These are phyloP conservation scores for Spatholobus suberectus DNA, from an alignment of 306 rosid species.

Conservation along the genomic window DNA sequence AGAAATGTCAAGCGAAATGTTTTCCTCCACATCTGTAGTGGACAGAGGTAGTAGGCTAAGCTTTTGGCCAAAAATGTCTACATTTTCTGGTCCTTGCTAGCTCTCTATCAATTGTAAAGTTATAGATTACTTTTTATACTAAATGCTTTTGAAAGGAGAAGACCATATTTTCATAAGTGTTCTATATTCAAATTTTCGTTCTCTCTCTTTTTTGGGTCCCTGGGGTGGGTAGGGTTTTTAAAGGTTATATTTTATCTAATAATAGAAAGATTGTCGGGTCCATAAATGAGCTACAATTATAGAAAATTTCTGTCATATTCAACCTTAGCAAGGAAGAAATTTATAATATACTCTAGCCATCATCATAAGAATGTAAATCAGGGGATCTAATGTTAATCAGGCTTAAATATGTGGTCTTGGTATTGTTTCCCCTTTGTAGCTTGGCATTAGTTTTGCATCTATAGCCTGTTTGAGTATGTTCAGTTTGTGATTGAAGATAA, in stretches of 20 bases:
- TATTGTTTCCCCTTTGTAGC: neutral
- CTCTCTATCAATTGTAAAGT: too few relatives aligned
- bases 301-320: neutral
- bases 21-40: slow-evolving; percentile 68
- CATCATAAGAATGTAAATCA: neutral
- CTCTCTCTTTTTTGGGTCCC: slow-evolving; percentile 6
- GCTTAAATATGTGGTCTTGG: neutral
- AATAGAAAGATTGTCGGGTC: slow-evolving; percentile 6
- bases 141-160: slow-evolving; percentile 1
- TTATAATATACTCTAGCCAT: neutral
- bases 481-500: neutral
- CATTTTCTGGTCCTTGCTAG: slow-evolving; percentile 70
- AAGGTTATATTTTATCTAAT: neutral
- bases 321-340: neutral
- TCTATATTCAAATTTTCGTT: neutral
- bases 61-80: slow-evolving; percentile 79
- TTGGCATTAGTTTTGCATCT: neutral
- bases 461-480: neutral
- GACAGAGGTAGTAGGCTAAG: slow-evolving; percentile 72
- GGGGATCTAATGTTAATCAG: neutral
- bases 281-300: slow-evolving; percentile 9
- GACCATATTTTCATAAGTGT: neutral
- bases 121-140: neutral
- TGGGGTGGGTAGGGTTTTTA: neutral
- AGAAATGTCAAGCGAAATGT: slow-evolving; percentile 68